These are phyloP conservation scores for Saccharomyces pastorianus DNA, from an alignment of 1,139 yeast genomes.

Conservation along the genomic window DNA sequence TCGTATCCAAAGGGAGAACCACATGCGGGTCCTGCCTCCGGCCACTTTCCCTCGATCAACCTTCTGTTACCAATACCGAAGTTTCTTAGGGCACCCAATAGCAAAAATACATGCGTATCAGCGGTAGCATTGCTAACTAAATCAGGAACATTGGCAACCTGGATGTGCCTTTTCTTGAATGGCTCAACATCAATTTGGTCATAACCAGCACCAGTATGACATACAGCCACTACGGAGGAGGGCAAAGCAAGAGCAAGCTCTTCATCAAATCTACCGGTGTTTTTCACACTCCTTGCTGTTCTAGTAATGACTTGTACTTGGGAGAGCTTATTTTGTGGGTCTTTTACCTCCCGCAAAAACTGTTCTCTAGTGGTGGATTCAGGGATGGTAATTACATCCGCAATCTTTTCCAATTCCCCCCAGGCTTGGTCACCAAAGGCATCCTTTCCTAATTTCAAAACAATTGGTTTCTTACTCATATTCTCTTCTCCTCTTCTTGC, in stretches of 20 bases:
- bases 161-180: conserved; percentile 39
- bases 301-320: conserved; percentile 45
- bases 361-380: conserved; percentile 44
- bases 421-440: conserved; percentile 50
- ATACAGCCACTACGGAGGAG: conserved; percentile 48
- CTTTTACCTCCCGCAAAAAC: conserved; percentile 42
- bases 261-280: conserved; percentile 69
- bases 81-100: conserved; percentile 62
- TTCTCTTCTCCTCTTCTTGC: neutral
- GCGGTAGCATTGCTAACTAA: conserved; percentile 79
- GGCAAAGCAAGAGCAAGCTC: conserved; percentile 62
- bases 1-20: conserved; percentile 47
- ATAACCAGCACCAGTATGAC: conserved; percentile 91
- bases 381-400: conserved; percentile 40
- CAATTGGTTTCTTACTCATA: conserved; percentile 38
- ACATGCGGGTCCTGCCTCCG: conserved; percentile 33
- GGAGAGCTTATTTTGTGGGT: conserved; percentile 36
- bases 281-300: conserved; percentile 40
- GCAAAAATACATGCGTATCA: conserved; percentile 61
- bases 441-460: conserved; percentile 51
- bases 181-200: conserved; percentile 62
- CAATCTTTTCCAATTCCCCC: conserved; percentile 41
- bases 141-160: conserved; percentile 63
- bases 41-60: conserved; percentile 55
- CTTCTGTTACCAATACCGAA: conserved; percentile 43